Percentiles rank a stretch among this genome's conserved stretches.
These are phyloP conservation scores for Verbascum thapsus DNA, from an alignment of 257 asterid genomes.

Conservation along the genomic window DNA sequence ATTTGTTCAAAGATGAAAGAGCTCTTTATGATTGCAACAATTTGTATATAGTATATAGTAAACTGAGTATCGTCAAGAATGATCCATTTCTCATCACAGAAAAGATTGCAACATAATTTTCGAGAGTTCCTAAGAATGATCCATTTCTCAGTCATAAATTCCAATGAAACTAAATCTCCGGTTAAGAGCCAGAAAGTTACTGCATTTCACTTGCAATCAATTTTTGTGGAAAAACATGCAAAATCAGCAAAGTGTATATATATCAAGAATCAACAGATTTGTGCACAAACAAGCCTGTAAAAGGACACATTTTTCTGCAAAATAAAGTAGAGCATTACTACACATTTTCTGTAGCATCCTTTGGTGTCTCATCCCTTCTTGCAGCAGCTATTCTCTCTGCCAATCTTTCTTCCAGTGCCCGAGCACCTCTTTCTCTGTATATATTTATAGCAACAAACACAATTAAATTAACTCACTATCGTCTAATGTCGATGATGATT, in stretches of 20 bases:
- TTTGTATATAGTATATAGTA: too few relatives aligned
- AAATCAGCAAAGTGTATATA: constrained; percentile 14
- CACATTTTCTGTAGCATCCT: constrained; percentile 65
- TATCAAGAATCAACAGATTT: constrained; percentile 31
- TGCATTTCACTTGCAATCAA: too few relatives aligned
- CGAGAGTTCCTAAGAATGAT: too few relatives aligned
- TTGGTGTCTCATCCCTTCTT: constrained; percentile 50
- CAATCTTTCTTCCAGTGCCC: constrained; percentile 91
- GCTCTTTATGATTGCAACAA: too few relatives aligned
- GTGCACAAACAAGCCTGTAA: constrained; percentile 32
- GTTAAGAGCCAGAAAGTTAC: too few relatives aligned
- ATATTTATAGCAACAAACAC: constrained; percentile 13
- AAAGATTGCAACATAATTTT: too few relatives aligned
- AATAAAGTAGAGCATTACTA: constrained; percentile 39
- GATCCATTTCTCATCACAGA: too few relatives aligned
- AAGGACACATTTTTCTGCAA: constrained; percentile 34
- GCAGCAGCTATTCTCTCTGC: constrained; percentile 68
- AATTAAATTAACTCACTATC: not conserved
- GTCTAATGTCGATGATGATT: too few relatives aligned
- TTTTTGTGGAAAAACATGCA: not conserved
- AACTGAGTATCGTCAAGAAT: too few relatives aligned
- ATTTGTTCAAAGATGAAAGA: too few relatives aligned
- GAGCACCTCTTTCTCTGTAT: constrained; percentile 92
- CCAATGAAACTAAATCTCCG: too few relatives aligned
- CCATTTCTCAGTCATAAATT: too few relatives aligned